Evolutionary conservation across 345 rosid species (phyloP), one percentile per base, ranked within the genome.

Genomic region (Aquilaria yunnanensis): DNA sequence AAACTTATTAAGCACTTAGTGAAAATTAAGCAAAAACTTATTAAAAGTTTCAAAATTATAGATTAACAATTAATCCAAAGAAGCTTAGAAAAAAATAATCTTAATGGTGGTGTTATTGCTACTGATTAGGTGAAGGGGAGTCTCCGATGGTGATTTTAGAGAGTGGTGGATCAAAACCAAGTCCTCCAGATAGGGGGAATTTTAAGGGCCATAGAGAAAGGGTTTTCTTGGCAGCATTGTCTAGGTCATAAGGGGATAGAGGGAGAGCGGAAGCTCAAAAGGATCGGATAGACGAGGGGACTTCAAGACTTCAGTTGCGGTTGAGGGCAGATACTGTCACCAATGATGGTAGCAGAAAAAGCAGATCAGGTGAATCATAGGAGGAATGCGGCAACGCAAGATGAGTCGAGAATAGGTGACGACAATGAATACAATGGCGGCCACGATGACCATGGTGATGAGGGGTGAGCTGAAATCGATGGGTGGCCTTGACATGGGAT

Each of bases 171-270:
- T 69, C 6, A 82, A 79, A 48, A 78, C 45, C 55, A 79, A 61
- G 47, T 79, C 91, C 29, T 92, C 98, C 51, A 92, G 60, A 64
- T 86, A 85, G 7, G 96, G 96, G 54, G 84, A 56, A 89, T 84
- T 59, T 96, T 76, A 3, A 96, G 83, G 12, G 98, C 96, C 98
- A 92, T 92, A 87, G 77, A 33, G 98, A 96, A 9, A 92, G 72
- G 2, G 88, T 79, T 70, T 89, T 92, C 77, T 89, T 92, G 43
- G 88, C 88, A 4, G 96, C 73, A 14, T 85, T 91, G 51, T 92
- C 96, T 14, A 92, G 86, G 12, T 96, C 96, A 75, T 77, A 87
- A 23, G 23, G 23, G 23, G 23, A 1, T 23, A 23, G 89, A 6
- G 97, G 75, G 80, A 82, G 80, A 30, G 84, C 61, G 1, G 64